Conservation (phyloP, 2,329 filamentous ascomycete species). For the Escovopsis weberi region DNA sequence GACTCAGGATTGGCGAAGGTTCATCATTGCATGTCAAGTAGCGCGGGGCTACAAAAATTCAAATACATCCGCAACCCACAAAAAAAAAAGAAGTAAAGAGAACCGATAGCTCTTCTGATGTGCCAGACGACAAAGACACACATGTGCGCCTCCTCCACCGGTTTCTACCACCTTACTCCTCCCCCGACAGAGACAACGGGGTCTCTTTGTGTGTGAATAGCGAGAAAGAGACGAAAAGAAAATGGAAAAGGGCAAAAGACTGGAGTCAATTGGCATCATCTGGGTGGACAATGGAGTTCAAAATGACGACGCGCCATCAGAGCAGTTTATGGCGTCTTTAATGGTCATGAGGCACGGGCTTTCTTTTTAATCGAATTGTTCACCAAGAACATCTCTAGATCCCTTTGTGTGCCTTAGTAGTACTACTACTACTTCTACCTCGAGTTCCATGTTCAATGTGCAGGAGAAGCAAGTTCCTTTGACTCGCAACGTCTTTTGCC, state of each 20-base stretch:
- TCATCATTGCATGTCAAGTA: constrained; percentile 48
- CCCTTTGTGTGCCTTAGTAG: too few relatives aligned
- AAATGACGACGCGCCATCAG: not conserved
- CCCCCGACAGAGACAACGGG: not conserved
- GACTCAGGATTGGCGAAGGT: constrained; percentile 49
- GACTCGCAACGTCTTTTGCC: too few relatives aligned
- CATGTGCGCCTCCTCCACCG: not conserved
- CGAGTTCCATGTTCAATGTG: too few relatives aligned
- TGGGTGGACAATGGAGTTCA: not conserved
- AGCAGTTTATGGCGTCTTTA: not conserved
- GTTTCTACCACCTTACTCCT: not conserved
- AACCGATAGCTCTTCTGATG: constrained; percentile 7
- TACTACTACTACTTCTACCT: too few relatives aligned
- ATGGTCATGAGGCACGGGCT: constrained; percentile 1
- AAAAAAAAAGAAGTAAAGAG: constrained; percentile 21
- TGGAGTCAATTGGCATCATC: not conserved
- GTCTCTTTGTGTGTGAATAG: not conserved
- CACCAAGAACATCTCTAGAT: too few relatives aligned
- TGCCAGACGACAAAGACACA: not conserved
- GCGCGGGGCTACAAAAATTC: constrained; percentile 29
- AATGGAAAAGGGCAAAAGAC: not conserved
- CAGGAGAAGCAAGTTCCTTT: too few relatives aligned
- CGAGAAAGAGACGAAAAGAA: not conserved
- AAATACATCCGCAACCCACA: constrained; percentile 3
- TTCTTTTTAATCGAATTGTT: too few relatives aligned